Evolutionary conservation across 2,329 filamentous ascomycete genomes (phyloP), one percentile per base, ranked within the genome.

Genomic region (Colletotrichum magnum): DNA sequence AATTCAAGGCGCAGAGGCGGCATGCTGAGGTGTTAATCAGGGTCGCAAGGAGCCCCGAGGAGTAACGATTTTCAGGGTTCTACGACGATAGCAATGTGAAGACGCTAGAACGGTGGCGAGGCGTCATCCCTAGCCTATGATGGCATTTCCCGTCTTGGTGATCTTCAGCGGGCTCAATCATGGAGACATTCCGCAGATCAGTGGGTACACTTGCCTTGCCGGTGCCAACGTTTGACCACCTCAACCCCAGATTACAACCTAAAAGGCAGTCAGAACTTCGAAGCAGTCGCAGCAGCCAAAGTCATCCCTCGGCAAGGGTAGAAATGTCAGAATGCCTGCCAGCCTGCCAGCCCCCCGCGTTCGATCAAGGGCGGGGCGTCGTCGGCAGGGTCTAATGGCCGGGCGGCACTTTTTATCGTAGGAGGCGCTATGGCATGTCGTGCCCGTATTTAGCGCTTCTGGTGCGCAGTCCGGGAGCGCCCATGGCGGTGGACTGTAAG

Each of bases 321-420:
- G 24, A 62, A 50, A 21, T 32, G 58, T 39, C 39, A 51, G 24
- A 58, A 28, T 45, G 59, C 45, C 54, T 45, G 41, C 52, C 43
- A 26, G 59, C 64, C 54, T 54, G 60, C 65, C 65, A 59, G 60
- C 65, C 65, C 61, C 65, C 65, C 60, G 48, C 54, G 65, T 65
- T 68, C 32, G 54, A 60, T 28, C 48, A 64, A 65, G 48, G 57
- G 53, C 48, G 54, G 60, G 65, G 54, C 60, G 54, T 16, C 52
- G 52, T 58, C 47, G 60, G 53, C 53, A 59, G 54, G 54, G 54
- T 43, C 43, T 54, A 54, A 21, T 48, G 21, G 21, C 54, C 65
- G 21, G 51, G 28, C 26, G 28, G 32, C 32, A 3, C 32, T 36
- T 12, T 36, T 10, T 3, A 36, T 36, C 32, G 32, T 9, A 4